These are phyloP conservation scores for Imleria badia DNA, from an alignment of 768 basidiomycete genomes.

Conservation along the genomic window DNA sequence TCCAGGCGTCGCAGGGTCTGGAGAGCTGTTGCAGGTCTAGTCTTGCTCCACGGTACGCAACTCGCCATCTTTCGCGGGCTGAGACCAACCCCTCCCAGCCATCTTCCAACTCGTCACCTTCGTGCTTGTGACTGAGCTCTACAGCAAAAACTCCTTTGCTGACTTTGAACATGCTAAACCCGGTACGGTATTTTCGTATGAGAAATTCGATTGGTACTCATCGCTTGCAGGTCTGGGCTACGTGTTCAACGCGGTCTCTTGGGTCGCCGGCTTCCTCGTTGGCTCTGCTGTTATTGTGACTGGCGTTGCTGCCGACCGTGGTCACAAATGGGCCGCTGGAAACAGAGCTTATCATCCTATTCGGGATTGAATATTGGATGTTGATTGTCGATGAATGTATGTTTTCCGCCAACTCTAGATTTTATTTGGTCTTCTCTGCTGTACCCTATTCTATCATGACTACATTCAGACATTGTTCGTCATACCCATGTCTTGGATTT, in stretches of 20 bases:
- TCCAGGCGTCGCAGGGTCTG: slow-evolving; percentile 74
- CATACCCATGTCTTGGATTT: slow-evolving; percentile 11
- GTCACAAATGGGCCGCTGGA: slow-evolving; percentile 72
- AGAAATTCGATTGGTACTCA: background rate
- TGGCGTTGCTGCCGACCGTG: slow-evolving; percentile 51
- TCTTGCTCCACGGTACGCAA: slow-evolving; percentile 55
- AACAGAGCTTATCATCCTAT: slow-evolving; percentile 59
- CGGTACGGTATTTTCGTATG: slow-evolving; percentile 41
- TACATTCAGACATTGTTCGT: background rate
- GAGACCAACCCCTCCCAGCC: slow-evolving; percentile 36
- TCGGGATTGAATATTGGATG: slow-evolving; percentile 12
- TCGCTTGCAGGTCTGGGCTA: slow-evolving; percentile 55
- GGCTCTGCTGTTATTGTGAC: slow-evolving; percentile 56
- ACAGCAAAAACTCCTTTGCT: slow-evolving; percentile 43
- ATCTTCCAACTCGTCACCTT: slow-evolving; percentile 61
- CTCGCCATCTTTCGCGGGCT: background rate
- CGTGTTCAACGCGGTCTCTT: slow-evolving; percentile 56
- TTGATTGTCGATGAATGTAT: slow-evolving; percentile 1
- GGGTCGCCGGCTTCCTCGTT: slow-evolving; percentile 56
- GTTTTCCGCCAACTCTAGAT: background rate
- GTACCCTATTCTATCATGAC: background rate
- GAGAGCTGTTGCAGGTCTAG: slow-evolving; percentile 67
- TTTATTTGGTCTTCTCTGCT: background rate
- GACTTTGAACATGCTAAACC: slow-evolving; percentile 58
- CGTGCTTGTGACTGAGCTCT: slow-evolving; percentile 60